Evolutionary conservation across 1,284 basidiomycete genomes (phyloP), one percentile per base, ranked within the genome.

Genomic region (Ustanciosporium gigantosporum): DNA sequence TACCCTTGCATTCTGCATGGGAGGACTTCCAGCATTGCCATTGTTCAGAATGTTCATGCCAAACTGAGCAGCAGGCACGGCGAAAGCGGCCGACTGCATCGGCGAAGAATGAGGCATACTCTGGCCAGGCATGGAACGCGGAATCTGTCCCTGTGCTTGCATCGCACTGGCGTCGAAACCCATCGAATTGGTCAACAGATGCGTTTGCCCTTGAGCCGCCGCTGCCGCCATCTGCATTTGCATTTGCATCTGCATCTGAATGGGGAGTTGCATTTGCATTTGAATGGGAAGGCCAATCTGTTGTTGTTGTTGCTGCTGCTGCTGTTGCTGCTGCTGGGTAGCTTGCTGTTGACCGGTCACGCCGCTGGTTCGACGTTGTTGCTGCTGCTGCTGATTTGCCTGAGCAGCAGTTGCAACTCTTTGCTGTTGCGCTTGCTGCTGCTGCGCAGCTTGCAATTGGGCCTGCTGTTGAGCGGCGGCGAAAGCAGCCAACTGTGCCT

Each of bases 181-280:
- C 59, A 64, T 59, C 20, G 52, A 49, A 25, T 56, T 48, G 19
- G 43, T 47, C 4, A 56, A 41, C 41, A 48, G 24, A 20, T 65
- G 55, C 2, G 47, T 49, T 41, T 66, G 57, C 13, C 52, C 57
- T 38, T 60, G 56, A 6, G 66, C 56, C 14, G 62, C 62, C 29
- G 58, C 62, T 3, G 62, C 52, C 15, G 57, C 58, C 58, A 64
- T 64, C 29, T 62, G 64, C 52, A 58, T 56, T 31, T 66, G 58
- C 38, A 56, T n/a, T 22, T 67, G 65, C 56, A 67, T 64, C 22
- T 59, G 65, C 65, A 56, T 36, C 37, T 55, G 50, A 20, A 55
- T 64, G 15, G 62, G 55, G 41, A 59, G 49, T 29, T 51, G 47
- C 56, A 60, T 52, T 31, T 59, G 55, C 56, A 60, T 55, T 13